A percentile compares a stretch with the other conserved stretches of the same genome.
These are phyloP conservation scores for Postia placenta DNA, from an alignment of 768 basidiomycete genomes.

Conservation along the genomic window DNA sequence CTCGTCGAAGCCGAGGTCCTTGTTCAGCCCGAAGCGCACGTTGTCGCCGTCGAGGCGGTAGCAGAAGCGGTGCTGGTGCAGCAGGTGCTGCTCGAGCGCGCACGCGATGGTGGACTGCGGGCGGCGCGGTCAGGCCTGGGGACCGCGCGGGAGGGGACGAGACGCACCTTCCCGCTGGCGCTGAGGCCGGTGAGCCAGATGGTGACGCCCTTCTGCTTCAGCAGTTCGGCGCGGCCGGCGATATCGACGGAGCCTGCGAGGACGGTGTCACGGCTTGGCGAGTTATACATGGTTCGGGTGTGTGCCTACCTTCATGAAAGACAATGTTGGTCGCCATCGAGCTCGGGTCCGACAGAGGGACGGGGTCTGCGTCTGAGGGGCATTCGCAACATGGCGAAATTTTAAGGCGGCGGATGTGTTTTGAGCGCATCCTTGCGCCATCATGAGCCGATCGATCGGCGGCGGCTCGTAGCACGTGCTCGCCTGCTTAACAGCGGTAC, in stretches of 20 bases:
- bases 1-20: slow-evolving; percentile 91
- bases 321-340: slow-evolving; percentile 43
- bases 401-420: not conserved
- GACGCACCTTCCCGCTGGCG: slow-evolving; percentile 83
- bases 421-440: slow-evolving; percentile 9
- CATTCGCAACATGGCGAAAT: no score
- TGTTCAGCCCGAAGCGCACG: slow-evolving; percentile 93
- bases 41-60: slow-evolving; percentile 97
- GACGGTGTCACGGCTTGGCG: no score
- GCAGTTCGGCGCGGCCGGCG: slow-evolving; percentile 58
- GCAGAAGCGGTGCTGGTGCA: slow-evolving; percentile 78
- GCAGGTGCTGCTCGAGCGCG: slow-evolving; percentile 91
- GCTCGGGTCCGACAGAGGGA: not conserved
- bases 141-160: no score
- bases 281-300: no score
- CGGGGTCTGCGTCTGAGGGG: no score
- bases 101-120: slow-evolving; percentile 91
- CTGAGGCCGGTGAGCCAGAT: slow-evolving; percentile 97
- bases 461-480: no score
- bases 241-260: slow-evolving; percentile 61
- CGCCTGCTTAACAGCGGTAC: no score
- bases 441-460: slow-evolving; percentile 7
- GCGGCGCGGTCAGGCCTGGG: not conserved
- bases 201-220: slow-evolving; percentile 82
- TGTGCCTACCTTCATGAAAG: slow-evolving; percentile 55